Evolutionary conservation across 257 asterid species (phyloP).

Genomic region (Paulownia fortunei): DNA sequence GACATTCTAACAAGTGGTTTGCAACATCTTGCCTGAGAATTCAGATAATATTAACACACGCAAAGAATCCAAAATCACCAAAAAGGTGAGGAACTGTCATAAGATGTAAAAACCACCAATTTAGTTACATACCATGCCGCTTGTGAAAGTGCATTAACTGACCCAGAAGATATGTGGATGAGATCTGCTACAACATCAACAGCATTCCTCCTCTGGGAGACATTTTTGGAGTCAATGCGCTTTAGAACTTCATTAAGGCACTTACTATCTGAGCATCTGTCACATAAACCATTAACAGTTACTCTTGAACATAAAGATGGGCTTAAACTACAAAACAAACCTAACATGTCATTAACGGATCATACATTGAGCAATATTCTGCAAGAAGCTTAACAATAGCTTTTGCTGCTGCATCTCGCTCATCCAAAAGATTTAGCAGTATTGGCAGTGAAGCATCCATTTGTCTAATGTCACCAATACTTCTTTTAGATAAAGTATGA

Average conservation of each 20-base stretch:
- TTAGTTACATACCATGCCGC: constrained; percentile 54
- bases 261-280: constrained; percentile 66
- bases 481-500: constrained; percentile 48
- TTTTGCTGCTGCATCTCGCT: constrained; percentile 83
- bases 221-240: constrained; percentile 55
- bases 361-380: constrained; percentile 81
- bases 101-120: constrained; percentile 21
- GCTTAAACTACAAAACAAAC: constrained; percentile 19
- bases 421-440: constrained; percentile 76
- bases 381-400: constrained; percentile 85
- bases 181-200: constrained; percentile 72
- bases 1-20: constrained; percentile 63
- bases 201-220: constrained; percentile 77
- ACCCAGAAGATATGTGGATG: constrained; percentile 56
- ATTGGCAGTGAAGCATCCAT: constrained; percentile 66
- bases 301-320: constrained; percentile 18
- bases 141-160: constrained; percentile 54
- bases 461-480: constrained; percentile 48
- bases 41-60: constrained; percentile 15
- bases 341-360: constrained; percentile 10
- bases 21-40: constrained; percentile 78
- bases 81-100: background rate
- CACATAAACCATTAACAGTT: constrained; percentile 35
- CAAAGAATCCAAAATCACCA: constrained; percentile 7
- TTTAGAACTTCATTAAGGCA: constrained; percentile 69